Conservation (phyloP, 1,284 basidiomycete genomes). For the Leccinum subrobustum region DNA sequence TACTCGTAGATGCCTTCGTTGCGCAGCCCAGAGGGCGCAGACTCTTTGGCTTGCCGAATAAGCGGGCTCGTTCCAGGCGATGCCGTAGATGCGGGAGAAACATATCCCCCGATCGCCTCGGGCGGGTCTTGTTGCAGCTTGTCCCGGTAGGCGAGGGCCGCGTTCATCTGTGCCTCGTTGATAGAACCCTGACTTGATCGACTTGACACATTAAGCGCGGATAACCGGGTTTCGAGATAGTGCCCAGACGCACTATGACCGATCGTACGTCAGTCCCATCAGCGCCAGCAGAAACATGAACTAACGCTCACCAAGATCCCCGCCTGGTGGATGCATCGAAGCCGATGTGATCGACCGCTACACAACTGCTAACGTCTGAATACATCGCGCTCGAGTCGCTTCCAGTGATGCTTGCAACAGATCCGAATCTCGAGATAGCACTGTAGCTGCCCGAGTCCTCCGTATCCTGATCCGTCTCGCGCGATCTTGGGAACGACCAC, state of each 20-base stretch:
- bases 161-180: constrained; percentile 27
- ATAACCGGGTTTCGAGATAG: constrained; percentile 45
- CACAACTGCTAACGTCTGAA: constrained; percentile 47
- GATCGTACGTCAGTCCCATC: constrained; percentile 23
- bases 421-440: constrained; percentile 53
- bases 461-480: constrained; percentile 47
- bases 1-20: constrained; percentile 29
- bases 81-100: constrained; percentile 42
- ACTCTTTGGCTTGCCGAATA: constrained; percentile 31
- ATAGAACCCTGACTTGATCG: constrained; percentile 32
- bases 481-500: constrained; percentile 31
- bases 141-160: constrained; percentile 27
- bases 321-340: constrained; percentile 38
- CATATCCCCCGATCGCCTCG: constrained; percentile 27
- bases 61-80: constrained; percentile 44
- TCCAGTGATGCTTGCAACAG: constrained; percentile 55
- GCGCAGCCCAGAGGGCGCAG: constrained; percentile 25
- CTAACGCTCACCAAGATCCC: constrained; percentile 47
- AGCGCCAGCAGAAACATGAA: constrained; percentile 6
- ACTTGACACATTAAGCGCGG: constrained; percentile 45
- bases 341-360: constrained; percentile 33
- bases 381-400: constrained; percentile 59
- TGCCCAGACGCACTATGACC: constrained; percentile 33
- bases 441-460: constrained; percentile 49
- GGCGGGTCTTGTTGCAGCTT: constrained; percentile 21